phyloP scores from a whole-genome alignment of 1,284 basidiomycete genomes.

The Takashimella koratensis region DNA sequence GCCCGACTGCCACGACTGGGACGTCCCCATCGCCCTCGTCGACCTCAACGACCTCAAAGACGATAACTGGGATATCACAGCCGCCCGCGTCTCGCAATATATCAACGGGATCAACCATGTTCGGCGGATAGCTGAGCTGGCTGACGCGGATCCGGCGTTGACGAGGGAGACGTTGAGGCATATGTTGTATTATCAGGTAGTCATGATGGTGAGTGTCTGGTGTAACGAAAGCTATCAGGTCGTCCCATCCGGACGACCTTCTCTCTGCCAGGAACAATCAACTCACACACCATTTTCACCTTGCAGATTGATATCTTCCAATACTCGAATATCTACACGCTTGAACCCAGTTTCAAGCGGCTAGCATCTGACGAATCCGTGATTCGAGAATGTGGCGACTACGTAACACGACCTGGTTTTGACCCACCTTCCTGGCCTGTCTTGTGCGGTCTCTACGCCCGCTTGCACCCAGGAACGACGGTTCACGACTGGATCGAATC shows the following conservation, averaged over 20 bases:
- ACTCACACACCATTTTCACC: background rate
- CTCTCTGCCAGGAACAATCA: too few relatives aligned
- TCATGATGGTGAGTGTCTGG: slow-evolving; percentile 63
- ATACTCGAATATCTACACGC: slow-evolving; percentile 95
- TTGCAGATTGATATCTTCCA: slow-evolving; percentile 86
- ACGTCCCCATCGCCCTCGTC: slow-evolving; percentile 87
- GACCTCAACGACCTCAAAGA: slow-evolving; percentile 76
- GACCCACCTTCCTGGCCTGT: slow-evolving; percentile 68
- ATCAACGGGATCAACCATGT: slow-evolving; percentile 92
- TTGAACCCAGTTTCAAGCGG: slow-evolving; percentile 77
- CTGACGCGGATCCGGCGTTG: slow-evolving; percentile 81
- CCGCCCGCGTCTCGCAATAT: slow-evolving; percentile 71
- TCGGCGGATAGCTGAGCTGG: slow-evolving; percentile 82
- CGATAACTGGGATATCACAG: slow-evolving; percentile 94
- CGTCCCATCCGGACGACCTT: too few relatives aligned
- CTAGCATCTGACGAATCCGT: slow-evolving; percentile 78
- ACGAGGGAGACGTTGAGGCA: slow-evolving; percentile 87
- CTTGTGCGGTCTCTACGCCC: slow-evolving; percentile 78
- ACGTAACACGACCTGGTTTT: slow-evolving; percentile 68
- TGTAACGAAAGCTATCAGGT: too few relatives aligned
- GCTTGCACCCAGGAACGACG: slow-evolving; percentile 77
- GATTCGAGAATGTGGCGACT: slow-evolving; percentile 80
- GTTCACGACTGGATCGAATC: slow-evolving; percentile 86
- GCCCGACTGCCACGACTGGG: slow-evolving; percentile 83
- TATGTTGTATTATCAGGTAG: slow-evolving; percentile 92